phyloP scores from a whole-genome alignment of 495 filamentous ascomycete genomes.

The Cladorrhinum samala region DNA sequence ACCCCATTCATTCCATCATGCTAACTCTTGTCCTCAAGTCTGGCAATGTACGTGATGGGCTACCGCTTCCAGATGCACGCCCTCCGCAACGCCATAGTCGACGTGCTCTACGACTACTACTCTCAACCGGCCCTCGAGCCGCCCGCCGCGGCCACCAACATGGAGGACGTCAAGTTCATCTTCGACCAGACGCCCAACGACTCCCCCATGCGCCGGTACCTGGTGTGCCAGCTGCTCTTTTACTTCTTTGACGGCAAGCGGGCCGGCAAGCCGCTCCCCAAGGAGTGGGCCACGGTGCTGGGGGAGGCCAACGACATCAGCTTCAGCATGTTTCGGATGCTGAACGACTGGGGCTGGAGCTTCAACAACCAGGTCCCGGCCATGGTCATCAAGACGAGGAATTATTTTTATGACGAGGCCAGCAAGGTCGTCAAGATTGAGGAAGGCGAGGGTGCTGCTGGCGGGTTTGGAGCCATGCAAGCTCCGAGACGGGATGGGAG shows the following conservation, averaged over 20 bases:
- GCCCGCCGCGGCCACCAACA: slow-evolving; percentile 2
- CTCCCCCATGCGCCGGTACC: slow-evolving; percentile 20
- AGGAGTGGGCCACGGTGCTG: slow-evolving; percentile 17
- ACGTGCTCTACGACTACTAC: slow-evolving; percentile 16
- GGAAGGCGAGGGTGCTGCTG: background rate
- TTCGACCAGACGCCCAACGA: slow-evolving; percentile 16
- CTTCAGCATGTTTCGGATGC: slow-evolving; percentile 19
- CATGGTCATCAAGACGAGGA: slow-evolving; percentile 22
- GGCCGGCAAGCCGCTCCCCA: slow-evolving; percentile 2
- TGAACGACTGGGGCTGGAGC: slow-evolving; percentile 25
- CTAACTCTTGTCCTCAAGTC: slow-evolving; percentile 8
- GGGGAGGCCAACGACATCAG: slow-evolving; percentile 1
- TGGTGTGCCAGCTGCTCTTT: slow-evolving; percentile 20
- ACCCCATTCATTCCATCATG: background rate
- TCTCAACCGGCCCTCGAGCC: slow-evolving; percentile 7
- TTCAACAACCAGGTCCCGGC: slow-evolving; percentile 20
- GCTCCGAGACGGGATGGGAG: background rate
- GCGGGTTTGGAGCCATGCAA: background rate
- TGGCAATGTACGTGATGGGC: slow-evolving; percentile 26
- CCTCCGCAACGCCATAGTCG: slow-evolving; percentile 18
- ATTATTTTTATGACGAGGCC: slow-evolving; percentile 20
- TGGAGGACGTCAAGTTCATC: slow-evolving; percentile 21
- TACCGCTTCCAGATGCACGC: slow-evolving; percentile 16
- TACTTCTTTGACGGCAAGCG: slow-evolving; percentile 16
- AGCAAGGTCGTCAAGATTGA: background rate